Conservation (phyloP, 129 eudicot species). For the Cynara cardunculus region DNA sequence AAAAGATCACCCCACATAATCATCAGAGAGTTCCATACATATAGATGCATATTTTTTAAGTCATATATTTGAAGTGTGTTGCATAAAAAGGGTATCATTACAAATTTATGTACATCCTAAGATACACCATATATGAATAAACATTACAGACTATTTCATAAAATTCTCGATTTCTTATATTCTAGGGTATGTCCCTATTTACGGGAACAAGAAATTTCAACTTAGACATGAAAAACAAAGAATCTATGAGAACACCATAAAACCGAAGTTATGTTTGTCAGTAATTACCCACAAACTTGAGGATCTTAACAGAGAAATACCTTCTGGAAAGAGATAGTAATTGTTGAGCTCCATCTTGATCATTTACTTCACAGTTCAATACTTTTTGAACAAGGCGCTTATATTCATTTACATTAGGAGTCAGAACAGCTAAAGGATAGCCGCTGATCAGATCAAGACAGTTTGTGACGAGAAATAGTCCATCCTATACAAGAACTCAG, state of each 20-base stretch:
- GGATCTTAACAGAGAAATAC: constrained; percentile 28
- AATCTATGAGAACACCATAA: not conserved
- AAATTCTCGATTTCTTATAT: not conserved
- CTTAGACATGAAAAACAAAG: not conserved
- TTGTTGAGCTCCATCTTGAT: constrained; percentile 71
- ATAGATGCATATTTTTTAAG: not conserved
- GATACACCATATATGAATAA: not conserved
- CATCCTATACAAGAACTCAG: constrained; percentile 56
- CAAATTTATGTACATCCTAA: not conserved
- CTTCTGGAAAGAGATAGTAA: constrained; percentile 70
- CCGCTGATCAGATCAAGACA: constrained; percentile 67
- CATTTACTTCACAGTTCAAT: constrained; percentile 79
- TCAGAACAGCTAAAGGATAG: constrained; percentile 82
- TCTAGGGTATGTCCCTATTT: not conserved
- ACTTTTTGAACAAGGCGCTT: constrained; percentile 96
- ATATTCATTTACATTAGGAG: constrained; percentile 94
- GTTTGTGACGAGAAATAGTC: constrained; percentile 91
- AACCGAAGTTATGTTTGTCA: not conserved
- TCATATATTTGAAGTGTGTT: not conserved
- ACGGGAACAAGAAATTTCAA: not conserved
- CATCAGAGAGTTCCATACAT: not conserved
- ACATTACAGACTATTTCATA: not conserved
- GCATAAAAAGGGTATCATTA: not conserved
- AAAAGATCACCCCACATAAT: not conserved
- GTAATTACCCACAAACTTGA: not conserved